Percentiles rank a stretch among this genome's conserved stretches.
Evolutionary conservation across 768 basidiomycete genomes (phyloP).

Genomic region (Leccinum disarticulatum): DNA sequence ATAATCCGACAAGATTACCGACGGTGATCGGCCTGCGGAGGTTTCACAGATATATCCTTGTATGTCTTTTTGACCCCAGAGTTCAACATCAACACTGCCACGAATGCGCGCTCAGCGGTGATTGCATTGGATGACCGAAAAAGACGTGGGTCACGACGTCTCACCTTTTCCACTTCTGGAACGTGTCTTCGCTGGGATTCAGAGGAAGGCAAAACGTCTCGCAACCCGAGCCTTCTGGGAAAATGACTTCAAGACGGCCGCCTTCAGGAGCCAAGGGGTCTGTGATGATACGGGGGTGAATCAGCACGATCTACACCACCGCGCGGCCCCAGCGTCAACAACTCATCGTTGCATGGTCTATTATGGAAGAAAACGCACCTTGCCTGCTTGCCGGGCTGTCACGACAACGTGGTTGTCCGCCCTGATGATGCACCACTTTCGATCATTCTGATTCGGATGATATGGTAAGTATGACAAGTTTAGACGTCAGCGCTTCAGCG

Average conservation of each 20-base stretch:
- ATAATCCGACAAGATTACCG: constrained; percentile 58
- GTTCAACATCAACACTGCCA: constrained; percentile 50
- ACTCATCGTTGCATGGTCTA: background rate
- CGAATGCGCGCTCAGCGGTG: constrained; percentile 1
- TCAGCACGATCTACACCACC: constrained; percentile 58
- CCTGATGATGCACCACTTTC: constrained; percentile 70
- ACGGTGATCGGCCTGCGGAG: constrained; percentile 42
- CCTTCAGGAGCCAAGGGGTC: constrained; percentile 46
- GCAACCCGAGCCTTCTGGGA: constrained; percentile 60
- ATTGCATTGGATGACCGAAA: background rate
- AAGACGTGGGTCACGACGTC: constrained; percentile 16
- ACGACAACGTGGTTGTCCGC: constrained; percentile 51
- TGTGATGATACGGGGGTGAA: constrained; percentile 52
- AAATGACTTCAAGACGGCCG: constrained; percentile 52
- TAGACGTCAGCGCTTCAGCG: background rate
- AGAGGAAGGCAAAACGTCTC: constrained; percentile 61
- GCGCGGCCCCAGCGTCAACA: background rate
- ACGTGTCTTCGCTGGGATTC: constrained; percentile 46
- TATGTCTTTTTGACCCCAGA: constrained; percentile 48
- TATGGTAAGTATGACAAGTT: constrained; percentile 1
- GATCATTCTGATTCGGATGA: constrained; percentile 53
- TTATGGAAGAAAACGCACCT: constrained; percentile 38
- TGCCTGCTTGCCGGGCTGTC: constrained; percentile 65
- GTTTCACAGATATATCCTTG: constrained; percentile 69
- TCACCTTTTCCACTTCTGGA: constrained; percentile 59